phyloP scores from a whole-genome alignment of 768 basidiomycete genomes.

The Boletus sp. region DNA sequence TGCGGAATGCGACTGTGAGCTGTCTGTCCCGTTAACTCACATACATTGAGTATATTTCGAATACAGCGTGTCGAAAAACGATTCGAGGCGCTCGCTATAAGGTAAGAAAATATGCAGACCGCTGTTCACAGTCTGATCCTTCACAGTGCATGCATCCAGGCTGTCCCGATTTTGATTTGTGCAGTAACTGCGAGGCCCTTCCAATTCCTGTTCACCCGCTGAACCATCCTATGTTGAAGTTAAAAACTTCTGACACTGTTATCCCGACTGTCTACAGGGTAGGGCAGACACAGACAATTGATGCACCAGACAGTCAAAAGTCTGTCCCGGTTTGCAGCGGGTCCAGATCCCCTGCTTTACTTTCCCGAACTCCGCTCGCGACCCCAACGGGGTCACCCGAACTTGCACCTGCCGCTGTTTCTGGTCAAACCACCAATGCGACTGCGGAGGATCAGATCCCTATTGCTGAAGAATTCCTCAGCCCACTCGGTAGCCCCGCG shows the following conservation, averaged over 20 bases:
- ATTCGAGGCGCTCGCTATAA: slow-evolving; percentile 73
- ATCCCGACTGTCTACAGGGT: slow-evolving; percentile 42
- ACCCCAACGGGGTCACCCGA: not conserved
- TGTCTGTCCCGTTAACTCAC: not conserved
- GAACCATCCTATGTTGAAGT: slow-evolving; percentile 72
- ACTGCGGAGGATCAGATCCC: slow-evolving; percentile 1
- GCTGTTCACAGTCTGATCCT: not conserved
- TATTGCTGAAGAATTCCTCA: slow-evolving; percentile 23
- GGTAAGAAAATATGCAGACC: slow-evolving; percentile 34
- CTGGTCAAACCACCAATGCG: not conserved
- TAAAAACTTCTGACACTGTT: slow-evolving; percentile 50
- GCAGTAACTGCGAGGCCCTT: slow-evolving; percentile 71
- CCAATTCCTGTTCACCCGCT: slow-evolving; percentile 74
- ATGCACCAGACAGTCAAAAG: not conserved
- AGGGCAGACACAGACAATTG: slow-evolving; percentile 13
- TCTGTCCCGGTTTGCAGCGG: not conserved
- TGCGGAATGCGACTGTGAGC: slow-evolving; percentile 57
- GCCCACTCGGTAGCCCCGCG: slow-evolving; percentile 19
- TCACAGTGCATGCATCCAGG: slow-evolving; percentile 73
- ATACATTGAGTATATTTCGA: not conserved
- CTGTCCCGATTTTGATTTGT: slow-evolving; percentile 82
- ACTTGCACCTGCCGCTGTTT: not conserved
- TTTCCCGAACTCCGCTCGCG: not conserved
- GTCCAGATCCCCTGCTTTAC: not conserved
- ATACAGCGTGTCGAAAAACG: slow-evolving; percentile 41